Base-by-base conservation (phyloP, 805 yeast genomes). In the Maudiozyma serrabonitensis region DNA sequence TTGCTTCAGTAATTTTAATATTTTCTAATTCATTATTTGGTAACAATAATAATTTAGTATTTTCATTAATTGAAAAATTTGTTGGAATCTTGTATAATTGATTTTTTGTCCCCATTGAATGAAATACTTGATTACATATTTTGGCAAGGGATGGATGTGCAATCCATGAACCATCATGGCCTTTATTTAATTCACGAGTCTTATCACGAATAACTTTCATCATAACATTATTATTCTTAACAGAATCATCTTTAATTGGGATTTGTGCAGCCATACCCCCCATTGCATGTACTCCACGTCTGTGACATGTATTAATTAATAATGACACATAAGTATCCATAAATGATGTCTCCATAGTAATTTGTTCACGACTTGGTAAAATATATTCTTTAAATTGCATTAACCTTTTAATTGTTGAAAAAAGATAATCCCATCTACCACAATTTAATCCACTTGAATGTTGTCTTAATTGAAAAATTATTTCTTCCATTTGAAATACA, bases 221-320 rank as follows among this genome's bases (percentile, higher is more conserved):
- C 81, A 85, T 76, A 9, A 90, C 91, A 45, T 71, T 69, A 44
- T 72, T 72, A 69, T 85, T 84, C 53, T 80, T 78, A 52, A 71
- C 77, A 34, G 75, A 71, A 60, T 85, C 89, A 55, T 78, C 74
- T 66, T 84, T 84, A 69, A 84, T 84, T 54, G 93, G 91, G 58
- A 85, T 83, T 56, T 84, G 86, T 4, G 91, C 91, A 55, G 93
- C 91, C 95, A 85, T 85, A 58, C 95, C 95, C 58, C 95, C 93
- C 81, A 85, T 82, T 18, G 91, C 91, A 62, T 84, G 90, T 41
- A 84, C 91, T 54, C 82, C 84, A 70, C 91, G 76, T 59, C 78
- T 74, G 65, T 85, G 95, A 67, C 88, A 82, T 43, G 80, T 78
- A 65, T 81, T 75, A 56, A 85, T 87, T 66, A 85, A 73, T 59